A percentile compares a stretch with the other conserved stretches of the same genome.
These are phyloP conservation scores for Kazachstania kunashirensis DNA, from an alignment of 805 yeast genomes.

Conservation along the genomic window DNA sequence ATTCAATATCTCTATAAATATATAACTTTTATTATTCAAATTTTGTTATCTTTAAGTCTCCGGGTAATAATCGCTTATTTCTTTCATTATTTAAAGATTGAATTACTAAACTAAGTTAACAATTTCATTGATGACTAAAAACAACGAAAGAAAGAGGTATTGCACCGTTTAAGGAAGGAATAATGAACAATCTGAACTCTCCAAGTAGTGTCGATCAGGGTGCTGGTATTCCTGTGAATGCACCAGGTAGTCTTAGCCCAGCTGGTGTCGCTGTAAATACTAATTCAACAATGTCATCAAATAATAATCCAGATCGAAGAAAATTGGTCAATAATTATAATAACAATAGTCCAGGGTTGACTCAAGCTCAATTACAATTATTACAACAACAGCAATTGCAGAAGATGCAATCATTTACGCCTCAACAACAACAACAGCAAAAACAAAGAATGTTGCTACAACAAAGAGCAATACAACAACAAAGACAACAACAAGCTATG, in stretches of 20 bases:
- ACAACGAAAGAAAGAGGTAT: too few species aligned
- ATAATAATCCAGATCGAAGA: constrained; percentile 9
- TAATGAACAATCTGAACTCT: constrained; percentile 2
- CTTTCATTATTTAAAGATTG: too few species aligned
- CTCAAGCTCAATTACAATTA: constrained; percentile 1
- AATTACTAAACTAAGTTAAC: too few species aligned
- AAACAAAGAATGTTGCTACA: constrained; percentile 29
- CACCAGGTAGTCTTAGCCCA: constrained; percentile 2
- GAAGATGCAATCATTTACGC: constrained; percentile 15
- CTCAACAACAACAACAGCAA: constrained; percentile 13
- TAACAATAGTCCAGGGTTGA: constrained; percentile 6
- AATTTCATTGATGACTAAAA: too few species aligned
- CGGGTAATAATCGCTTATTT: too few species aligned
- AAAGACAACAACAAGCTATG: constrained; percentile 34
- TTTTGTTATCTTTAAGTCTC: too few species aligned
- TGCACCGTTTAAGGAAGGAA: too few species aligned
- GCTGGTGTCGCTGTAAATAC: constrained; percentile 10
- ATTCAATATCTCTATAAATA: too few species aligned
- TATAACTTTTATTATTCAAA: too few species aligned
- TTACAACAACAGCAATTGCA: constrained; percentile 12
- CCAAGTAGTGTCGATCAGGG: constrained; percentile 1
- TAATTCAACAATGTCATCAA: constrained; percentile 2
- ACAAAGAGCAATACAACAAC: constrained; percentile 20
- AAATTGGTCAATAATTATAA: too few species aligned
- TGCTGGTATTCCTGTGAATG: constrained; percentile 19